A percentile compares a stretch with the other conserved stretches of the same genome.
Conservation (phyloP, 2,329 filamentous ascomycete genomes). For the Blastomyces silverae region DNA sequence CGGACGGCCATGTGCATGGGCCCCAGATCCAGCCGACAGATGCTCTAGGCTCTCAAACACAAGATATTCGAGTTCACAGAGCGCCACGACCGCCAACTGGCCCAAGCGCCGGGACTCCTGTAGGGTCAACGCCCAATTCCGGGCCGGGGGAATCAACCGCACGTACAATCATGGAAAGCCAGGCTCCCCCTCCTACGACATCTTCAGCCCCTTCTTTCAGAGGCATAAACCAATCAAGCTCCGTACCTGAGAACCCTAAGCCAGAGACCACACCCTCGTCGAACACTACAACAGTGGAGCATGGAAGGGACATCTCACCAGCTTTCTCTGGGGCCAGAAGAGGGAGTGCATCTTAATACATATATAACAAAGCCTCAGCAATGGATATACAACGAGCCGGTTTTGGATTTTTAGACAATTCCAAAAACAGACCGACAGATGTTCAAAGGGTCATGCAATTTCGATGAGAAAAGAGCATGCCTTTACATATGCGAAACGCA, state of each 20-base stretch:
- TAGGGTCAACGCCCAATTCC: constrained; percentile 8
- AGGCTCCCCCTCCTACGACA: constrained; percentile 14
- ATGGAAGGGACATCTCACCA: constrained; percentile 13
- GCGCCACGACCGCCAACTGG: constrained; percentile 14
- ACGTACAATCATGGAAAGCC: constrained; percentile 17
- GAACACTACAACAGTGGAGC: constrained; percentile 13
- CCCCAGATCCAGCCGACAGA: constrained; percentile 11
- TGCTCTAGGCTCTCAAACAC: constrained; percentile 15
- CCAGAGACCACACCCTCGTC: constrained; percentile 13
- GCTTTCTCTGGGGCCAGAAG: constrained; percentile 10
- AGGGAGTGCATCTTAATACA: constrained; percentile 4
- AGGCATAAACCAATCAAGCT: constrained; percentile 16
- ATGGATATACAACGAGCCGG: constrained; percentile 10
- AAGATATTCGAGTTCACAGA: constrained; percentile 20
- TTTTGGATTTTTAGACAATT: neutral
- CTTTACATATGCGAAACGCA: constrained; percentile 10
- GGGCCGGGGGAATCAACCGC: constrained; percentile 18
- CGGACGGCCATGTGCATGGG: neutral
- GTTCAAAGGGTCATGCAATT: constrained; percentile 4
- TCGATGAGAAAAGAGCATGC: neutral
- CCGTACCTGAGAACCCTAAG: constrained; percentile 13
- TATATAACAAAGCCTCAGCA: neutral
- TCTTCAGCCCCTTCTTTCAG: constrained; percentile 15
- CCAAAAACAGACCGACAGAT: neutral
- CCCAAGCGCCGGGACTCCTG: constrained; percentile 7